A percentile compares a stretch with the other conserved stretches of the same genome.
phyloP scores from a whole-genome alignment of 768 basidiomycete genomes.

The Sutorius australiensis region DNA sequence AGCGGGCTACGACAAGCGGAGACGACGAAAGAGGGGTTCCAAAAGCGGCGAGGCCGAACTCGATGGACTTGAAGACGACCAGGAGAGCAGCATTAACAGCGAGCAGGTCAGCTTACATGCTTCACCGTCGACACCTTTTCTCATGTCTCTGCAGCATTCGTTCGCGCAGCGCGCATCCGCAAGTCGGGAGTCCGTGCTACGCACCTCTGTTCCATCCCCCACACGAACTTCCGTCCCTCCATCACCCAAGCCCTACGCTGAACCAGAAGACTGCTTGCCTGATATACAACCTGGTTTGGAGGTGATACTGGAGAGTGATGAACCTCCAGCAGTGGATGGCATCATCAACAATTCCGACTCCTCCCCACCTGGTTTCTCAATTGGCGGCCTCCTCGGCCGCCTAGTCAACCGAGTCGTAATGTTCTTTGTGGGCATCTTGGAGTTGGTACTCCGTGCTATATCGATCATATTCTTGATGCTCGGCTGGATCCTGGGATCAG shows the following conservation, averaged over 20 bases:
- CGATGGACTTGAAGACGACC: constrained; percentile 47
- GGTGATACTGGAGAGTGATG: constrained; percentile 65
- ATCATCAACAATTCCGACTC: constrained; percentile 21
- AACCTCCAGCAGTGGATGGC: constrained; percentile 35
- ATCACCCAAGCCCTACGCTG: constrained; percentile 21
- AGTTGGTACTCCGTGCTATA: constrained; percentile 26
- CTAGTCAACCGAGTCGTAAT: constrained; percentile 36
- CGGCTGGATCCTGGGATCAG: constrained; percentile 48
- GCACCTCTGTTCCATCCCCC: constrained; percentile 38
- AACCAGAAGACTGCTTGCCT: constrained; percentile 22
- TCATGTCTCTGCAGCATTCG: constrained; percentile 18
- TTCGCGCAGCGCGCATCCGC: constrained; percentile 33
- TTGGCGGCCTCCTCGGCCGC: constrained; percentile 45
- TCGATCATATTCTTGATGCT: constrained; percentile 38
- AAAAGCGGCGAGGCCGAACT: constrained; percentile 38
- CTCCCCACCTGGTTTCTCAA: constrained; percentile 34
- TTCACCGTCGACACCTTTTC: constrained; percentile 14
- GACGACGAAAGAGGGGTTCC: constrained; percentile 47
- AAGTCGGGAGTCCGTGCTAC: constrained; percentile 31
- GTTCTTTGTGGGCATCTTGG: constrained; percentile 30
- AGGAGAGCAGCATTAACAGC: constrained; percentile 35
- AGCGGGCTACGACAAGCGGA: constrained; percentile 59
- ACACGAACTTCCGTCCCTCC: constrained; percentile 42
- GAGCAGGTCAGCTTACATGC: constrained; percentile 39
- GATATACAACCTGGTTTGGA: constrained; percentile 52